Base-by-base conservation (phyloP, 1,284 basidiomycete genomes). In the Moniliella sp. region DNA sequence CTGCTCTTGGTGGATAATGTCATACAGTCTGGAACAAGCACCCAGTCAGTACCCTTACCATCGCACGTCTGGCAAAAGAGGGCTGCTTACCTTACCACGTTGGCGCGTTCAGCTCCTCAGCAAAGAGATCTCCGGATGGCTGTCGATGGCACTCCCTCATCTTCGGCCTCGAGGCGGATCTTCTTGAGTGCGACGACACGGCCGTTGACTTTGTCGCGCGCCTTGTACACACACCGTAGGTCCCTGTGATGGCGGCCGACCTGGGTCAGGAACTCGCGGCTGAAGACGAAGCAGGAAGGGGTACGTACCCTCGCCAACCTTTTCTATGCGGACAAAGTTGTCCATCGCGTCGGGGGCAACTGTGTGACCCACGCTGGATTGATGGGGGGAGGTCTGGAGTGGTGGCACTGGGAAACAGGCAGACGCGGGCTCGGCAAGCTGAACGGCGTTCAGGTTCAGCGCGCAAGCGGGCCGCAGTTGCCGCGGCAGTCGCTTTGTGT, bases 81-180 rank as follows among this genome's bases (percentile, higher is more conserved):
- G 21, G 17, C 3, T 3, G 33, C 50, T 14, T 34, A 52, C 44
- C 49, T 45, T n/a, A 97, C 86, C 52, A 97, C 81, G 61, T 93
- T 82, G 28, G 84, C 81, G 56, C 79, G 54, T 80, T 81, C 14
- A 97, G 72, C 62, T 97, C 88, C 94, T 97, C 53, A 97, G 67
- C 40, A 97, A 66, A 63, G 80, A 84, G 63, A 97, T 94, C 66
- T 97, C 88, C 88, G 73, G 58, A 97, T 91, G 36, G 88, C 88
- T 10, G 91, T 97, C 48, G 78, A 82, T 4, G 88, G 88, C 12
- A 94, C 88, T 14, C 88, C 88, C 59, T 97, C 83, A 48, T 91
- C 91, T 64, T 97, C 88, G 12, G 84, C 82, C 62, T 97, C 91
- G 21, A 97, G 73, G 36, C 88, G 72, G 55, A 97, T 97, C 70